These are phyloP conservation scores for Nemania sp. DNA, from an alignment of 2,329 filamentous ascomycete species.

Conservation along the genomic window DNA sequence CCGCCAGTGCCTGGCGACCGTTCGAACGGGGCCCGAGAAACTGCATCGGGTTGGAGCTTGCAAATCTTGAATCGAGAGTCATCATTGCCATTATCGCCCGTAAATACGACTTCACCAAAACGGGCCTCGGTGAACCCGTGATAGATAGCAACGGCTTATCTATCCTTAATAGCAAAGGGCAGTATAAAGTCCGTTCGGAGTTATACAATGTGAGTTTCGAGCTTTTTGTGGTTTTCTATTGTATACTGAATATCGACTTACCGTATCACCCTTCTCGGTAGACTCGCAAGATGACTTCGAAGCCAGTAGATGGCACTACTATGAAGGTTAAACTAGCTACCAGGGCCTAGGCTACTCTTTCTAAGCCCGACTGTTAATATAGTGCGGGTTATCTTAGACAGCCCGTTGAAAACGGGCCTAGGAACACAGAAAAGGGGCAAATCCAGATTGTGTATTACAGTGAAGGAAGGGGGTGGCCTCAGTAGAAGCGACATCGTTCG, in stretches of 20 bases:
- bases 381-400: no score
- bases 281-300: conserved; percentile 37
- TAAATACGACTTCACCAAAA: conserved; percentile 51
- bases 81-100: conserved; percentile 45
- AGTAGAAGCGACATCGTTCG: not conserved
- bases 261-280: no score
- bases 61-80: conserved; percentile 46
- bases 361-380: no score
- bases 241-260: no score
- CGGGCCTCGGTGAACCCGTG: conserved; percentile 47
- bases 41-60: conserved; percentile 65
- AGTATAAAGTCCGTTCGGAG: not conserved
- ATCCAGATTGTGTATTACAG: no score
- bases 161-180: not conserved
- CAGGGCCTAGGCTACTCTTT: no score
- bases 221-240: no score
- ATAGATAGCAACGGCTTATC: not conserved
- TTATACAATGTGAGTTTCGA: conserved; percentile 8
- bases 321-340: conserved; percentile 28
- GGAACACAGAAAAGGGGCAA: no score
- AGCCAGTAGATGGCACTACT: conserved; percentile 40
- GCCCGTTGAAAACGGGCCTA: no score
- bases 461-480: not conserved
- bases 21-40: conserved; percentile 62
- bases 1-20: conserved; percentile 28